Base-by-base conservation (phyloP, 331 rosid species). In the Malus hybrid region DNA sequence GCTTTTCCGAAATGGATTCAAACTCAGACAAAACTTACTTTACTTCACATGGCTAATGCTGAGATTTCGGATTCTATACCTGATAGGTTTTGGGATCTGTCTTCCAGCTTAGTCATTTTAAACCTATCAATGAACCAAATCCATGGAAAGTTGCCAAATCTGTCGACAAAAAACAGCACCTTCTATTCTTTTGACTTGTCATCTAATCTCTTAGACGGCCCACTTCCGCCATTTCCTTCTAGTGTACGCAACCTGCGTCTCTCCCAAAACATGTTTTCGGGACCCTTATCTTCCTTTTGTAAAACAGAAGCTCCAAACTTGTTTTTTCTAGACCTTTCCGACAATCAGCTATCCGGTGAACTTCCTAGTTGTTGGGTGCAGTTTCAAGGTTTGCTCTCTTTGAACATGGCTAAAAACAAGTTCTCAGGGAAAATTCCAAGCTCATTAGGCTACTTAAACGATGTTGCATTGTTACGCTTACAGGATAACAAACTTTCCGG, bases 1-100 rank as follows among this genome's bases (percentile, higher is more conserved):
- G 10, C 68, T 6, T 84, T 87, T 60, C 90, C 88, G 1, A 64
- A 68, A 60, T 84, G 90, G 90, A 62, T 87, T 66, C 74, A 39
- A 15, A 55, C 79, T 8, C 84, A 87, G 60, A 58, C 1, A 6
- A 63, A 73, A 26, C 72, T 82, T 20, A 8, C 6, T 0, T 0
- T 0, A 0, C 83, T 87, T 39, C 30, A 75, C 2, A 66, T 86
- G 30, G 14, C 68, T 2, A 4, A 78, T 58, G 42, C 33, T 3
- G n/a, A 28, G 5, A 82, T 88, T 26, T 65, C 39, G 10, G 78
- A 53, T 74, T 22, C 77, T 0, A 9, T 86, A 70, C 90, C 89
- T 3, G 2, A n/a, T 20, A 12, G 20, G 81, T 70, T 84, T 75
- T 68, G 80, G 77, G 62, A 71, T 63, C 32, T 75, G 5, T 28